phyloP scores from a whole-genome alignment of 495 filamentous ascomycete genomes.

The Oleoguttula mirabilis region DNA sequence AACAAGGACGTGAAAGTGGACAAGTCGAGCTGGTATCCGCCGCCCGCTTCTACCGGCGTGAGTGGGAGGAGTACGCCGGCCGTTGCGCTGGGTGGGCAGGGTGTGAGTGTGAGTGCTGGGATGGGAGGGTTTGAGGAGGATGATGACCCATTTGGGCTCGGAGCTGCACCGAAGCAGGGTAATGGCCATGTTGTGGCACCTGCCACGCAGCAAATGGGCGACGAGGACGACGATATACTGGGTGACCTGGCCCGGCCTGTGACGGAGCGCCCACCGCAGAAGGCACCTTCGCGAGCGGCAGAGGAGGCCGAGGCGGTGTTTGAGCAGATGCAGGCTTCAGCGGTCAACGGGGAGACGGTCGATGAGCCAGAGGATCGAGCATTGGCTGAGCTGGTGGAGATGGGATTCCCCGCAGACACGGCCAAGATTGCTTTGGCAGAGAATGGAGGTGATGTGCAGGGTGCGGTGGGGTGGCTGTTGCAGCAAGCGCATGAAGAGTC shows the following conservation, averaged over 20 bases:
- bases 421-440: constrained; percentile 63
- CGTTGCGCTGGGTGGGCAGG: background rate
- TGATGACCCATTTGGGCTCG: constrained; percentile 86
- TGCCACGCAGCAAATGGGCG: constrained; percentile 18
- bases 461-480: constrained; percentile 77
- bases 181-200: constrained; percentile 27
- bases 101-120: background rate
- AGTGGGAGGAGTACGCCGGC: constrained; percentile 20
- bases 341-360: background rate
- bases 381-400: constrained; percentile 83
- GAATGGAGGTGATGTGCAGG: constrained; percentile 75
- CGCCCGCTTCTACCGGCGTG: constrained; percentile 27
- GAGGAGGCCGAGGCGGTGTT: constrained; percentile 2
- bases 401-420: constrained; percentile 81
- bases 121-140: constrained; percentile 29
- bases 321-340: background rate
- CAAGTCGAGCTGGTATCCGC: constrained; percentile 47
- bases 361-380: constrained; percentile 55
- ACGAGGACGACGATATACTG: constrained; percentile 70
- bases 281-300: background rate
- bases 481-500: constrained; percentile 77
- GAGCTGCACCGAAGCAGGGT: constrained; percentile 40
- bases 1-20: constrained; percentile 49
- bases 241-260: constrained; percentile 79
- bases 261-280: constrained; percentile 40